Evolutionary conservation across 345 rosid species (phyloP).

Genomic region (Arabidopsis suecica): DNA sequence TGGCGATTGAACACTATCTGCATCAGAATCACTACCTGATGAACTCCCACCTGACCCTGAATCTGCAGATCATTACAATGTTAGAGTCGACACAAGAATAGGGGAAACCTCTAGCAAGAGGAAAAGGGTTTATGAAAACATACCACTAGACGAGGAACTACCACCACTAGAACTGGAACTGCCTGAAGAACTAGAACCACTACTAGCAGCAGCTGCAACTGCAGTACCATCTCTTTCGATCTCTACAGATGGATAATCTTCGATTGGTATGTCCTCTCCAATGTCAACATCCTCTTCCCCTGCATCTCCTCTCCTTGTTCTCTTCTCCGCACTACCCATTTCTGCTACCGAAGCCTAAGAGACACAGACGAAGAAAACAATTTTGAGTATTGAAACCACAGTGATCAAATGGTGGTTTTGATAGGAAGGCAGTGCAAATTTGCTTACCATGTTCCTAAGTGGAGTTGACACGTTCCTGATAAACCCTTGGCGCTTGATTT

Average conservation of each 20-base stretch:
- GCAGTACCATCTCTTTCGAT: constrained; percentile 74
- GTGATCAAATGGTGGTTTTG: neutral
- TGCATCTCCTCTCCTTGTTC: constrained; percentile 64
- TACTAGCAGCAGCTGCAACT: constrained; percentile 38
- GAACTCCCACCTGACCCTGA: constrained; percentile 41
- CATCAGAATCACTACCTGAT: constrained; percentile 43
- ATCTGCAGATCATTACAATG: neutral
- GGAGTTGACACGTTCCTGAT: constrained; percentile 35
- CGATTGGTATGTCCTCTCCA: constrained; percentile 76
- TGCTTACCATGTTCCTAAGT: constrained; percentile 36
- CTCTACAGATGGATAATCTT: constrained; percentile 76
- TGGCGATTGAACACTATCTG: constrained; percentile 43
- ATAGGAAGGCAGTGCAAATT: neutral
- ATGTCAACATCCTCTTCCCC: constrained; percentile 90
- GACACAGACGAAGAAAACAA: neutral
- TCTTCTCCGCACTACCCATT: constrained; percentile 55
- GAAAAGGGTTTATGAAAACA: neutral
- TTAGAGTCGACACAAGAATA: constrained; percentile 10
- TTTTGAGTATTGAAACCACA: neutral
- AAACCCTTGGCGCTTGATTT: constrained; percentile 68
- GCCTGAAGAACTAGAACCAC: constrained; percentile 56
- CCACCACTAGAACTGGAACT: constrained; percentile 58
- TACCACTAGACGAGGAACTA: constrained; percentile 75
- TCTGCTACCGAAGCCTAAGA: constrained; percentile 46
- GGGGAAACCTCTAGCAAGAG: neutral